Evolutionary conservation across 352 stramenopile genomes (phyloP).

Genomic region (Phytophthora citricola): DNA sequence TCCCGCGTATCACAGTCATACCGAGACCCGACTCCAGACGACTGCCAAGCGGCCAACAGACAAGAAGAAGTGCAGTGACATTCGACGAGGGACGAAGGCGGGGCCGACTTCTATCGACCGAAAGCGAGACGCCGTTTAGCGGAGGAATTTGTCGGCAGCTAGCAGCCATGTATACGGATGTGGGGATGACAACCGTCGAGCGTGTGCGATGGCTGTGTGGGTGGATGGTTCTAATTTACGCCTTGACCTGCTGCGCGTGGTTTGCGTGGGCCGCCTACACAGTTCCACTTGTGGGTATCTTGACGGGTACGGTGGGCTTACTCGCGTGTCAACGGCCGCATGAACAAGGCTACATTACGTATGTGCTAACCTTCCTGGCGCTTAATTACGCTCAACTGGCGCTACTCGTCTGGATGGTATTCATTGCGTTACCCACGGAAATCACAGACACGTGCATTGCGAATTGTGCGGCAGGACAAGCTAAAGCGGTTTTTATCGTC

Average conservation of each 20-base stretch:
- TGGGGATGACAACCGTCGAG: conserved; percentile 45
- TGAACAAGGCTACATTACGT: conserved; percentile 30
- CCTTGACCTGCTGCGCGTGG: conserved; percentile 41
- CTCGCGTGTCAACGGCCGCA: conserved; percentile 39
- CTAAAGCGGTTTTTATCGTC: conserved; percentile 35
- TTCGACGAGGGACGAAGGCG: conserved; percentile 2
- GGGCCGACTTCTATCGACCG: conserved; percentile 8
- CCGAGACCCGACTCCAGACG: conserved; percentile 15
- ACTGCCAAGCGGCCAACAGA: not conserved
- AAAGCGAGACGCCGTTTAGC: conserved; percentile 24
- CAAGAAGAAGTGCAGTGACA: conserved; percentile 1
- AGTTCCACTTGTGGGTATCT: conserved; percentile 34
- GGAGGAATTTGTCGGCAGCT: conserved; percentile 27
- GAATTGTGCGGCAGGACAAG: conserved; percentile 19
- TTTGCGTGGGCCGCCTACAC: conserved; percentile 38
- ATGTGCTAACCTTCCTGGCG: conserved; percentile 40
- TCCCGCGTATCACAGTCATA: conserved; percentile 13
- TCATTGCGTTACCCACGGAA: conserved; percentile 31
- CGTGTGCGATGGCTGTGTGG: conserved; percentile 43
- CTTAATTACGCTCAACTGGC: conserved; percentile 44
- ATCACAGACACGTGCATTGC: conserved; percentile 13
- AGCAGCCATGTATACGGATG: conserved; percentile 42
- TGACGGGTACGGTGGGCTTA: conserved; percentile 38
- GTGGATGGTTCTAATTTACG: conserved; percentile 46
- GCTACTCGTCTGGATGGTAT: conserved; percentile 34